Evolutionary conservation across 208 protist genomes (phyloP).

Genomic region (Trichomonas gallinae): DNA sequence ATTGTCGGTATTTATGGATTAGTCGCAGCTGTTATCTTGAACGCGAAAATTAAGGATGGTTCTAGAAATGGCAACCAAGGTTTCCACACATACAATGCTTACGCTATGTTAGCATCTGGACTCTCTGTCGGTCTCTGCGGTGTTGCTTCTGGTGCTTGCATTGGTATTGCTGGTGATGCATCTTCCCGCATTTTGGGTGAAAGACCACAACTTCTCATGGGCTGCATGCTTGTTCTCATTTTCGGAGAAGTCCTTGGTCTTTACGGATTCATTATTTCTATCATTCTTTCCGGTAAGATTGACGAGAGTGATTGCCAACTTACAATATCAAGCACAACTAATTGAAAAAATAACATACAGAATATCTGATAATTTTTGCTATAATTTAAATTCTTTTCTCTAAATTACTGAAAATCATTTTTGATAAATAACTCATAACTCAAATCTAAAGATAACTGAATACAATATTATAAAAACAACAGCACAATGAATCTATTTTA

Average conservation of each 20-base stretch:
- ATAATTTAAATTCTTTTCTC: no score
- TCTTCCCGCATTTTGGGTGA: not conserved
- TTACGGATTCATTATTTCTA: slow-evolving; percentile 20
- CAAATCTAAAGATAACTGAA: no score
- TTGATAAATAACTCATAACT: no score
- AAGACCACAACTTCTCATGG: slow-evolving; percentile 5
- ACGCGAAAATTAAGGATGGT: not conserved
- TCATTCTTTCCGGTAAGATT: not conserved
- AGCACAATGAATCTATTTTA: no score
- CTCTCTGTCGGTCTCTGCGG: not conserved
- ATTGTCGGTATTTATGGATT: slow-evolving; percentile 25
- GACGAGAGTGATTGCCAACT: not conserved
- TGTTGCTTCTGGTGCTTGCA: not conserved
- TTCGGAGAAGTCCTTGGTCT: slow-evolving; percentile 24
- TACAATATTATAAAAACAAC: no score
- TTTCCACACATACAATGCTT: not conserved
- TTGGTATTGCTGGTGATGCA: slow-evolving; percentile 19
- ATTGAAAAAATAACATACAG: no score
- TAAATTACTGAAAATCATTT: no score
- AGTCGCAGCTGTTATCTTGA: slow-evolving; percentile 2
- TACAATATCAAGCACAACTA: no score
- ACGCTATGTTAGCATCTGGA: not conserved
- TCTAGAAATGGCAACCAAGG: no score
- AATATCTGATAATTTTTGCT: no score
- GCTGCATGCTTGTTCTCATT: slow-evolving; percentile 13